phyloP scores from a whole-genome alignment of 495 filamentous ascomycete species.

The Daldinia concentrica region DNA sequence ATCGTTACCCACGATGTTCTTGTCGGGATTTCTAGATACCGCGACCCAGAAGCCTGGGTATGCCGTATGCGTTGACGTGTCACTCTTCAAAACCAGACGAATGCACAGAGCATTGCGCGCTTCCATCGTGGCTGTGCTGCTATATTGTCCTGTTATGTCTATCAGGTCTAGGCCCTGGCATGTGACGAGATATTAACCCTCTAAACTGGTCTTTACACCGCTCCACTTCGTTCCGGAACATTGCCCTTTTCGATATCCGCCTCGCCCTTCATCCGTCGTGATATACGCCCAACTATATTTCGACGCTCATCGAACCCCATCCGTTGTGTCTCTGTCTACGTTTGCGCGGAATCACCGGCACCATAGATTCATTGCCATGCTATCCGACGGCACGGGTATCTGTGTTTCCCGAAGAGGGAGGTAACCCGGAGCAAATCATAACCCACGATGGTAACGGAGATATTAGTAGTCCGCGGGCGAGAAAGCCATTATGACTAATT shows the following conservation, averaged over 20 bases:
- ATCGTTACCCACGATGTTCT: conserved; percentile 21
- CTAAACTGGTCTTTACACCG: conserved; percentile 15
- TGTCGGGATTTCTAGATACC: conserved; percentile 27
- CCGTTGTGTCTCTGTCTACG: conserved; percentile 17
- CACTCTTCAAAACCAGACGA: conserved; percentile 35
- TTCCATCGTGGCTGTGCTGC: conserved; percentile 37
- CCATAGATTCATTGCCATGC: conserved; percentile 12
- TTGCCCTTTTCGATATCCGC: conserved; percentile 38
- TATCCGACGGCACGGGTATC: conserved; percentile 8
- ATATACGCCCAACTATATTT: conserved; percentile 32
- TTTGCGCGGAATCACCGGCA: conserved; percentile 26
- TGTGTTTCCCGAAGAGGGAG: conserved; percentile 7
- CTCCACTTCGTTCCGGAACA: conserved; percentile 45
- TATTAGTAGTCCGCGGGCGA: conserved; percentile 22
- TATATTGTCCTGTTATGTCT: conserved; percentile 26
- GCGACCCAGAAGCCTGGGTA: conserved; percentile 45
- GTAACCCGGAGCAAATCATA: conserved; percentile 29
- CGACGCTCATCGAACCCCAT: conserved; percentile 23
- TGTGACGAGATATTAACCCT: conserved; percentile 32
- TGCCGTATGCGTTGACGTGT: conserved; percentile 43
- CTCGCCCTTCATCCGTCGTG: conserved; percentile 24
- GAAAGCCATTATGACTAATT: conserved; percentile 17
- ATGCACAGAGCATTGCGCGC: conserved; percentile 29
- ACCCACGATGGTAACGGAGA: conserved; percentile 27
- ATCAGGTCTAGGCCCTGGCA: conserved; percentile 31